Evolutionary conservation across 257 asterid genomes (phyloP).

Genomic region (Solanum neorickii): DNA sequence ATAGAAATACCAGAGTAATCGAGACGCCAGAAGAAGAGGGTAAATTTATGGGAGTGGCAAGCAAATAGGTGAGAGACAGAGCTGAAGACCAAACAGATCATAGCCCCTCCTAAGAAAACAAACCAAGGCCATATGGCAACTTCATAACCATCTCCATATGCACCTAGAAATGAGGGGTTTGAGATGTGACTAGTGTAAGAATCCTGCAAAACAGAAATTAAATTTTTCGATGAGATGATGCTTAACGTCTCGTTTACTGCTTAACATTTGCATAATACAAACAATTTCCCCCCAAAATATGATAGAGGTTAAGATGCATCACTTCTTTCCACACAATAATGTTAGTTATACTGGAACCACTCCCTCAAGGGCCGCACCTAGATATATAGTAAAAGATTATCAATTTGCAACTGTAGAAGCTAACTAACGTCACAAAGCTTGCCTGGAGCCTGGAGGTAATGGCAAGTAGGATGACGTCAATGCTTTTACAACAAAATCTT

Average conservation of each 20-base stretch:
- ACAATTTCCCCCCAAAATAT: not conserved
- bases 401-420: not conserved
- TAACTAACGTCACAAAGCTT: not conserved
- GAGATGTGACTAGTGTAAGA: constrained; percentile 25
- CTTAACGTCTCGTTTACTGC: not conserved
- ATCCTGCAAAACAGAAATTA: constrained; percentile 28
- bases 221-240: not conserved
- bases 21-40: constrained; percentile 85
- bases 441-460: not conserved
- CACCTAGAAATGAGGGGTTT: constrained; percentile 18
- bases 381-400: not conserved
- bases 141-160: constrained; percentile 10
- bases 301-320: not conserved
- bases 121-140: constrained; percentile 85
- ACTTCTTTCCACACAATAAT: not conserved
- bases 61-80: constrained; percentile 76
- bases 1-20: constrained; percentile 81
- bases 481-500: not conserved
- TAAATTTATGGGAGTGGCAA: constrained; percentile 74
- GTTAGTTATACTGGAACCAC: not conserved
- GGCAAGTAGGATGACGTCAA: not conserved
- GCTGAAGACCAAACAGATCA: constrained; percentile 64
- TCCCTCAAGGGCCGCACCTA: not conserved
- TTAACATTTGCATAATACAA: not conserved
- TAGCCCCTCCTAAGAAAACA: constrained; percentile 79